Percentiles rank a stretch among this genome's conserved stretches.
Evolutionary conservation across 352 stramenopile genomes (phyloP).

Genomic region (Globisporangium sylvaticum): DNA sequence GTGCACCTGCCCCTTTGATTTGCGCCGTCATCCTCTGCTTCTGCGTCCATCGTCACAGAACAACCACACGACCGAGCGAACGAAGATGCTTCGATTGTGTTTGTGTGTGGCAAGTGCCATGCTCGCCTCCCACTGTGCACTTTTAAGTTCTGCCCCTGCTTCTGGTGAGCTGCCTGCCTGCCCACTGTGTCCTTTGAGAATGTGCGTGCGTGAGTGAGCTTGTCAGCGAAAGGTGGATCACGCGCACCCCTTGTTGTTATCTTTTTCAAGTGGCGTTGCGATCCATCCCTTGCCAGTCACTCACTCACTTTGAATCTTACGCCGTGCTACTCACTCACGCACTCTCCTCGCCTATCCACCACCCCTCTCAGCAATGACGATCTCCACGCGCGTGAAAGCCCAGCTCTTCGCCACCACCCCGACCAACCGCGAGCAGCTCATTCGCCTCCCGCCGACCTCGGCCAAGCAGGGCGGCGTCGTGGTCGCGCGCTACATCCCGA

Average conservation of each 20-base stretch:
- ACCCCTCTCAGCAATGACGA: slow-evolving; percentile 14
- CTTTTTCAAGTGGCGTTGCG: slow-evolving; percentile 1
- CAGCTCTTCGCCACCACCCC: slow-evolving; percentile 20
- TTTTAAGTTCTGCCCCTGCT: not conserved
- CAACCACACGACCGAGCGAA: not conserved
- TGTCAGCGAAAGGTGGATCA: not conserved
- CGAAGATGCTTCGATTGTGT: not conserved
- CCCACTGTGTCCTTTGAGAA: not conserved
- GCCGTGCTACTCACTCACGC: not conserved
- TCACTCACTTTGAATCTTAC: slow-evolving; percentile 13
- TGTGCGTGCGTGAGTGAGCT: not conserved
- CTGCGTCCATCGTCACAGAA: not conserved
- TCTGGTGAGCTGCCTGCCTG: not conserved
- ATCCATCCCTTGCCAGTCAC: not conserved
- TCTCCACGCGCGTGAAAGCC: slow-evolving; percentile 23
- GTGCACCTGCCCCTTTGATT: not conserved
- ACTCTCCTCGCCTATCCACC: not conserved
- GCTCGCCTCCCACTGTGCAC: not conserved
- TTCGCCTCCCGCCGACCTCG: slow-evolving; percentile 19
- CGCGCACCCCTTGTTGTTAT: not conserved
- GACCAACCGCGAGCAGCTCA: slow-evolving; percentile 23
- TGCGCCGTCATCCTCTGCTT: not conserved
- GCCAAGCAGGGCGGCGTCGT: slow-evolving; percentile 29
- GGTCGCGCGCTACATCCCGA: slow-evolving; percentile 22
- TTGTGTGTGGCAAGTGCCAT: not conserved